These are phyloP conservation scores for Leishmania lainsoni DNA, from an alignment of 208 protist species.

Conservation along the genomic window DNA sequence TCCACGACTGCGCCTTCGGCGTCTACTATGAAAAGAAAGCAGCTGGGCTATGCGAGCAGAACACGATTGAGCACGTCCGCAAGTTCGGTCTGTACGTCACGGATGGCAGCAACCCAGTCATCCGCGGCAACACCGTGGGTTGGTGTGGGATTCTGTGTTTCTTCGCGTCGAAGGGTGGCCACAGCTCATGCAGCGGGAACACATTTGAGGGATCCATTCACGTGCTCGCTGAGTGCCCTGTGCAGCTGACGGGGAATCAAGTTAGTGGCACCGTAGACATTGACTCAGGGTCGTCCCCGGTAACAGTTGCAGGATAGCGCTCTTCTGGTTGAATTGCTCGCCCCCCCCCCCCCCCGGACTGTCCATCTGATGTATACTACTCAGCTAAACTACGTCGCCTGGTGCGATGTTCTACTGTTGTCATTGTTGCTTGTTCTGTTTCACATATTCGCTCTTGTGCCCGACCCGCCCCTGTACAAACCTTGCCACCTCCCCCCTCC, in stretches of 20 bases:
- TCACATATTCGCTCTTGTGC: neutral
- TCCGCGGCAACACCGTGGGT: conserved; percentile 65
- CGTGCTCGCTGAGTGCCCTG: conserved; percentile 49
- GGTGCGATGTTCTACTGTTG: neutral
- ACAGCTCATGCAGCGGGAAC: conserved; percentile 75
- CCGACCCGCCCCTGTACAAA: too few relatives aligned
- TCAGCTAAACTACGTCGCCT: neutral
- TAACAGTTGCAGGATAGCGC: neutral
- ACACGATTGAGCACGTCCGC: conserved; percentile 78
- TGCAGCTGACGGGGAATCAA: conserved; percentile 69
- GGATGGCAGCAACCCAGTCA: conserved; percentile 68
- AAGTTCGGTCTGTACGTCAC: conserved; percentile 83
- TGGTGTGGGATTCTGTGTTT: conserved; percentile 81
- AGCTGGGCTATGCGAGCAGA: conserved; percentile 62
- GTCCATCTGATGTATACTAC: conserved; percentile 1
- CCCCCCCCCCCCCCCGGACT: neutral
- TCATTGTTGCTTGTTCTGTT: neutral
- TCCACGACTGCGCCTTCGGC: conserved; percentile 82
- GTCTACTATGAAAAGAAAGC: conserved; percentile 62
- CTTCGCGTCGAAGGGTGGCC: conserved; percentile 63
- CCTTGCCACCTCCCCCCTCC: neutral
- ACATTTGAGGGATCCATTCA: conserved; percentile 81
- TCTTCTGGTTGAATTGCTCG: neutral
- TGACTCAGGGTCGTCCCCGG: conserved; percentile 20
- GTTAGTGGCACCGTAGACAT: conserved; percentile 64